Conservation (phyloP, 1,284 basidiomycete genomes). For the Papiliotrema laurentii region DNA sequence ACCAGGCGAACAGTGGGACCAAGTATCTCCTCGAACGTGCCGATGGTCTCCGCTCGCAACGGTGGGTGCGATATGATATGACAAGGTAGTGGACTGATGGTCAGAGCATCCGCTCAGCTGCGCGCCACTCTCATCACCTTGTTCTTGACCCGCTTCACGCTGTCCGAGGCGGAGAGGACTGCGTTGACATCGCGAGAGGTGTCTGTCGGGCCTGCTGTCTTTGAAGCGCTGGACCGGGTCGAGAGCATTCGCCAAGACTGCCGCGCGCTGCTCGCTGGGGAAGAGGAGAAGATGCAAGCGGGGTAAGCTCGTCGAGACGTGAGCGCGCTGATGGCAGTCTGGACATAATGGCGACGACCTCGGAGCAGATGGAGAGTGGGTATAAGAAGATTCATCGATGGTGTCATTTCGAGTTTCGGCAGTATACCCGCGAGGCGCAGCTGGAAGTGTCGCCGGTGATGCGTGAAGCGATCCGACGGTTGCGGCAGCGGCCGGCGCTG, state of each 20-base stretch:
- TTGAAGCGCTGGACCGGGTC: conserved; percentile 80
- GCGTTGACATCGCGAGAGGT: conserved; percentile 74
- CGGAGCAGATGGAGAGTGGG: conserved; percentile 76
- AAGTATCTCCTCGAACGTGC: conserved; percentile 80
- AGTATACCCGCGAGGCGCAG: conserved; percentile 69
- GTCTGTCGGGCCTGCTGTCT: conserved; percentile 67
- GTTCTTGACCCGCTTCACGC: conserved; percentile 81
- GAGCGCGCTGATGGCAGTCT: conserved; percentile 52
- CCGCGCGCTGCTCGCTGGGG: conserved; percentile 75
- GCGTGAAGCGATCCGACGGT: conserved; percentile 67
- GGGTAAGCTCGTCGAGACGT: conserved; percentile 56
- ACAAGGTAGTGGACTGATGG: not conserved
- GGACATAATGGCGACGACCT: conserved; percentile 82
- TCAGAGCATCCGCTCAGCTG: conserved; percentile 54
- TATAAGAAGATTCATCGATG: conserved; percentile 86
- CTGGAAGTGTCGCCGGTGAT: conserved; percentile 71
- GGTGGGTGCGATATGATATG: conserved; percentile 52
- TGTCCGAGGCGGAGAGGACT: conserved; percentile 66
- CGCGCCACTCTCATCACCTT: conserved; percentile 67
- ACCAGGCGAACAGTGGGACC: conserved; percentile 71
- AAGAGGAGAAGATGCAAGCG: conserved; percentile 70
- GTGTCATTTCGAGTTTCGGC: conserved; percentile 78
- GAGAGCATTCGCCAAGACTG: conserved; percentile 79
- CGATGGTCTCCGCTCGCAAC: conserved; percentile 71
- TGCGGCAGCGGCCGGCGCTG: conserved; percentile 71